Conservation (phyloP, 2,329 filamentous ascomycete genomes). For the Alternaria tenuissima region DNA sequence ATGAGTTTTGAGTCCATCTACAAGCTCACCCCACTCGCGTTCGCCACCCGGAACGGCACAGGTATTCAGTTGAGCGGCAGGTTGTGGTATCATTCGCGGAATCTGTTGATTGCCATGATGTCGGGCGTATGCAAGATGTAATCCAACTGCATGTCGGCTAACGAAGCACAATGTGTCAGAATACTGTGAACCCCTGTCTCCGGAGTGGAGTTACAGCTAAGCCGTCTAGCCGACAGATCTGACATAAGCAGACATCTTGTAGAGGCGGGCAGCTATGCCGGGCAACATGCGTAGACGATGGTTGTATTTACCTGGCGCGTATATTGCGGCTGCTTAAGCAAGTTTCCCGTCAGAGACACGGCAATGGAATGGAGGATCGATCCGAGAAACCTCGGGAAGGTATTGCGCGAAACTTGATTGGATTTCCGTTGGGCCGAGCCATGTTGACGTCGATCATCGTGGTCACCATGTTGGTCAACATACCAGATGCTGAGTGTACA, state of each 20-base stretch:
- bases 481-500: background rate
- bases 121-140: constrained; percentile 3
- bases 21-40: background rate
- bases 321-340: background rate
- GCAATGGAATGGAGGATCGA: background rate
- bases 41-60: background rate
- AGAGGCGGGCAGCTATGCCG: background rate
- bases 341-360: background rate
- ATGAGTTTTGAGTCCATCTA: background rate
- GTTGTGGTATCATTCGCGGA: background rate
- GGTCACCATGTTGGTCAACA: background rate
- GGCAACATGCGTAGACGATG: background rate
- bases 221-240: background rate
- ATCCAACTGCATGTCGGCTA: background rate
- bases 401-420: background rate
- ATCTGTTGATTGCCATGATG: background rate
- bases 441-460: background rate
- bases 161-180: background rate
- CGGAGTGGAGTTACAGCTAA: background rate
- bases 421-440: background rate
- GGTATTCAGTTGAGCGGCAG: background rate
- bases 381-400: background rate
- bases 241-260: constrained; percentile 1
- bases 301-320: background rate
- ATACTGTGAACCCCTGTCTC: background rate